Conservation (phyloP, 345 rosid genomes). For the Eucalyptus fibrosa region DNA sequence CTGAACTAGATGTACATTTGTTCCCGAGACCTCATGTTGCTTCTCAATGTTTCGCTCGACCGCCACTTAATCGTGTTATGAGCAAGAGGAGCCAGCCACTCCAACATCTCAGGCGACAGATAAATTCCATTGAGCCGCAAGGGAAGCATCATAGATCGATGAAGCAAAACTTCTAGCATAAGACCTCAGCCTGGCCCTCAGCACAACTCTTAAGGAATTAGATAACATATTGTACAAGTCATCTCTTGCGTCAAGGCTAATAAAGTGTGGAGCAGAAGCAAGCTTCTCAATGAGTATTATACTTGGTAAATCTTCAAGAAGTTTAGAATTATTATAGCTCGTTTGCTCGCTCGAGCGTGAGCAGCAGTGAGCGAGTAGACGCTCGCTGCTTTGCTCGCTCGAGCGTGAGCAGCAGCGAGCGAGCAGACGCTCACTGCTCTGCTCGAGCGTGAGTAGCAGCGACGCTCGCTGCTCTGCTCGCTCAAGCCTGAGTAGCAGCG, state of each 20-base stretch:
- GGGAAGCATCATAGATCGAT: constrained; percentile 24
- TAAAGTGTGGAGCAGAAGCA: constrained; percentile 28
- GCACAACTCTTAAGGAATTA: constrained; percentile 12
- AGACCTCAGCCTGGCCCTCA: constrained; percentile 27
- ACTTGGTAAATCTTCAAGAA: too few species aligned
- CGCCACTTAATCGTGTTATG: constrained; percentile 50
- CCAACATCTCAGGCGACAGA: constrained; percentile 24
- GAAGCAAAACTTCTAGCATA: constrained; percentile 12
- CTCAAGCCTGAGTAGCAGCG: too few species aligned
- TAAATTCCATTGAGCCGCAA: constrained; percentile 29
- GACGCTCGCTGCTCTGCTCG: too few species aligned
- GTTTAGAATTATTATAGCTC: too few species aligned
- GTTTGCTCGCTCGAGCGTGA: too few species aligned
- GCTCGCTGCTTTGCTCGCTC: too few species aligned
- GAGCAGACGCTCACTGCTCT: too few species aligned
- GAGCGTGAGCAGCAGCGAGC: too few species aligned
- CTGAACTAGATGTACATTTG: constrained; percentile 45
- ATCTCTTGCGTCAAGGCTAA: constrained; percentile 32
- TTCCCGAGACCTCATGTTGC: constrained; percentile 20
- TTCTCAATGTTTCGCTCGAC: constrained; percentile 47
- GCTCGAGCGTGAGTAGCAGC: too few species aligned
- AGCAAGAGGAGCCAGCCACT: constrained; percentile 57
- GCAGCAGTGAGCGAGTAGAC: too few species aligned
- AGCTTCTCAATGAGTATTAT: constrained; percentile 41
- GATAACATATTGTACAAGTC: constrained; percentile 52